phyloP scores from a whole-genome alignment of 441 rosid species.

The Erodium trifolium region DNA sequence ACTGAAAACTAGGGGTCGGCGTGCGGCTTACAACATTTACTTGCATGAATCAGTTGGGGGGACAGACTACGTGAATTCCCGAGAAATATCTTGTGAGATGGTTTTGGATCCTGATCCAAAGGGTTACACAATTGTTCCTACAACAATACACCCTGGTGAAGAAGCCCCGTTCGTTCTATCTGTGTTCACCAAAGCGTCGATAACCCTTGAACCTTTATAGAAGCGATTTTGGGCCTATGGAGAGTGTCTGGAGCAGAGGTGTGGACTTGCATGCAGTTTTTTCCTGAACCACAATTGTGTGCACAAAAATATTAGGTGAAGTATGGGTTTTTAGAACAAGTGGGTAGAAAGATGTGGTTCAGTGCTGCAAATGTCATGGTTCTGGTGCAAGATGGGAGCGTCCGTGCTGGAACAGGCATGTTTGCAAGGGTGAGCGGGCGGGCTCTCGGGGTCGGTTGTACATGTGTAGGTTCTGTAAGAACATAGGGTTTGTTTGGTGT shows the following conservation, averaged over 20 bases:
- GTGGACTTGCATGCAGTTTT: conserved; percentile 29
- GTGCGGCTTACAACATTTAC: conserved; percentile 93
- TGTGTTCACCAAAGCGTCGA: conserved; percentile 89
- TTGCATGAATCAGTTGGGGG: conserved; percentile 99
- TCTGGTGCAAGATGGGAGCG: conserved; percentile 3
- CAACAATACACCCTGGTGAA: conserved; percentile 99
- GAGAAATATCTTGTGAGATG: conserved; percentile 99
- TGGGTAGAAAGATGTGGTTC: conserved; percentile 10
- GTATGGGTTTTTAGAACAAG: not conserved
- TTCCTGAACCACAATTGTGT: conserved; percentile 19
- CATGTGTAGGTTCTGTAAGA: conserved; percentile 58
- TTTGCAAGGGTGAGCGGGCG: not conserved
- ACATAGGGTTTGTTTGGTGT: conserved; percentile 36
- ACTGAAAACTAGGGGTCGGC: conserved; percentile 94
- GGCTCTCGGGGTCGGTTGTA: conserved; percentile 36
- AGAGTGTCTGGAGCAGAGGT: conserved; percentile 19
- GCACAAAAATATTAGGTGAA: conserved; percentile 26
- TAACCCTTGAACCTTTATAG: conserved; percentile 77
- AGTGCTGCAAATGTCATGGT: conserved; percentile 18
- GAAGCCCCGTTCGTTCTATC: conserved; percentile 99
- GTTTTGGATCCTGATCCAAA: conserved; percentile 99
- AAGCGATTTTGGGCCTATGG: conserved; percentile 22
- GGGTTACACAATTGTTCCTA: conserved; percentile 98
- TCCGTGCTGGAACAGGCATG: not conserved
- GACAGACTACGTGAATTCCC: conserved; percentile 97